These are phyloP conservation scores for Solanum infundibuliforme DNA, from an alignment of 257 asterid species.

Conservation along the genomic window DNA sequence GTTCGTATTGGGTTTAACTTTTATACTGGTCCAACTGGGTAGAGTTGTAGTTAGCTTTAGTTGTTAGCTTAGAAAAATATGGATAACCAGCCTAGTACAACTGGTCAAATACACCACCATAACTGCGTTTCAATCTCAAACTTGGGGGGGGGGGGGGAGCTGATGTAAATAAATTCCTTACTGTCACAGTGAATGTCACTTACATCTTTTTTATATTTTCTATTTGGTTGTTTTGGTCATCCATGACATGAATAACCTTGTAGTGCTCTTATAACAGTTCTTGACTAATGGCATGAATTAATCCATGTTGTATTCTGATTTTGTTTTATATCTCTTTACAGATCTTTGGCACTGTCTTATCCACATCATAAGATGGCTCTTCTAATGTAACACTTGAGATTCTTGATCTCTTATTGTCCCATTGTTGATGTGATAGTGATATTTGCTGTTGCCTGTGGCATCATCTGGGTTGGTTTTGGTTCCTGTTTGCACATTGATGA, in stretches of 20 bases:
- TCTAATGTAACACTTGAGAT: constrained; percentile 21
- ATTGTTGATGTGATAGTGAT: background rate
- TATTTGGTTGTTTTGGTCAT: background rate
- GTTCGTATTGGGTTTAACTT: background rate
- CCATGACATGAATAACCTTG: background rate
- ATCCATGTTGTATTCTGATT: background rate
- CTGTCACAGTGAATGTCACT: background rate
- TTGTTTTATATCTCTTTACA: constrained; percentile 11
- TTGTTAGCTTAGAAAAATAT: background rate
- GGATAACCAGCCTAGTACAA: background rate
- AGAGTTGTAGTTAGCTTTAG: background rate
- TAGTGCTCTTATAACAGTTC: background rate
- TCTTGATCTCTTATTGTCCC: constrained; percentile 14
- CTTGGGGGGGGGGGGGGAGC: background rate
- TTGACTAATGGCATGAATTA: background rate
- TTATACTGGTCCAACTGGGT: background rate
- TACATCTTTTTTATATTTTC: background rate
- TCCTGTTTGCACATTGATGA: constrained; percentile 36
- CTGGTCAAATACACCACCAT: background rate
- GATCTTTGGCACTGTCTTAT: constrained; percentile 16
- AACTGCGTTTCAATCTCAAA: background rate
- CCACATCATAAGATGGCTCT: constrained; percentile 39
- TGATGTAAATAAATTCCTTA: background rate
- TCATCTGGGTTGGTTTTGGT: constrained; percentile 4
- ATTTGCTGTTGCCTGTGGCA: constrained; percentile 2